Conservation (phyloP, 176 grass and related monocot species). For the Aegilops tauschii region DNA sequence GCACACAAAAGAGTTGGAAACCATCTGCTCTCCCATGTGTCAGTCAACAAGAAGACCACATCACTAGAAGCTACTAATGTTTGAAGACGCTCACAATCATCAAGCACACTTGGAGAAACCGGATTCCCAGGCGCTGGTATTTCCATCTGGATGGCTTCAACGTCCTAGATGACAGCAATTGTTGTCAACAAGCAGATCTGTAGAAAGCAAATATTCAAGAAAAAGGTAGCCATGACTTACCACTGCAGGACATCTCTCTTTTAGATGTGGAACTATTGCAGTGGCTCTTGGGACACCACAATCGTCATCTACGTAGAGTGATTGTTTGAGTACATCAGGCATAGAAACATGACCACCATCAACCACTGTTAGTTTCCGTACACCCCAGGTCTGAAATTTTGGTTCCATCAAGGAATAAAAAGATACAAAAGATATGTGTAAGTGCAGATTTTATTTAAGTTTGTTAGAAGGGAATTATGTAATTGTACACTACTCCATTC, state of each 20-base stretch:
- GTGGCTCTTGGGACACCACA: conserved; percentile 73
- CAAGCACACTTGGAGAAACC: conserved; percentile 51
- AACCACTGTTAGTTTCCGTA: conserved; percentile 78
- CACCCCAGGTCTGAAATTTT: conserved; percentile 81
- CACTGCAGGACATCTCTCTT: conserved; percentile 73
- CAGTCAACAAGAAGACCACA: conserved; percentile 80
- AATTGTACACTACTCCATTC: too few species aligned
- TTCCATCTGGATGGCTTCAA: conserved; percentile 69
- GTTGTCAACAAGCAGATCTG: conserved; percentile 6
- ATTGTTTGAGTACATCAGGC: conserved; percentile 81
- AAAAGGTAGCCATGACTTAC: conserved; percentile 33
- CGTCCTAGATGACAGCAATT: conserved; percentile 54
- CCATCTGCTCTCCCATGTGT: conserved; percentile 89
- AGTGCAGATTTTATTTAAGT: not conserved
- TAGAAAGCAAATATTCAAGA: not conserved
- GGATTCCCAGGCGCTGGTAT: conserved; percentile 72
- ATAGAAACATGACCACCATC: conserved; percentile 61
- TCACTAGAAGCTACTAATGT: conserved; percentile 75
- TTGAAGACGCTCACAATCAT: conserved; percentile 63
- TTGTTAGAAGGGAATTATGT: not conserved
- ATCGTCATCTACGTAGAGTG: conserved; percentile 79
- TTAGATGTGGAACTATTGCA: conserved; percentile 73
- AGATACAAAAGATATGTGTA: not conserved
- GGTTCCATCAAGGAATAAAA: conserved; percentile 20
- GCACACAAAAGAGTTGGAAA: conserved; percentile 86